phyloP scores from a whole-genome alignment of 2,329 filamentous ascomycete species.

The Penicillium sp. region DNA sequence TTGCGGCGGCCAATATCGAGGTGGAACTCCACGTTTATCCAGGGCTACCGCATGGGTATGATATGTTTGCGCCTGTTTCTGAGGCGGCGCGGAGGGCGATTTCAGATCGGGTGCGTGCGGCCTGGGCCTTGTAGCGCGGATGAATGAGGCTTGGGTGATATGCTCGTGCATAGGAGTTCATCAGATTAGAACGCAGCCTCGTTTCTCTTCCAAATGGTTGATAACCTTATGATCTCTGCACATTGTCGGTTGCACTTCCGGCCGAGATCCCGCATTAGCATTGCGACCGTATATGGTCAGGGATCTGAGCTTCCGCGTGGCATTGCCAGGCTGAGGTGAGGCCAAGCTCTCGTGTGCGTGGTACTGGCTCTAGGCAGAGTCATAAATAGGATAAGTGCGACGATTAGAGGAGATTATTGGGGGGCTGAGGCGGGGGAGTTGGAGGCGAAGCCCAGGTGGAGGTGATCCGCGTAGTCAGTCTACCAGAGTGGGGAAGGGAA shows the following conservation, averaged over 20 bases:
- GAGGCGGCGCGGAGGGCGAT: slow-evolving; percentile 16
- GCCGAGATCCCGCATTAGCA: background rate
- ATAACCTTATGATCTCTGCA: background rate
- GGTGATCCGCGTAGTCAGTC: background rate
- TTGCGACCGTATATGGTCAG: background rate
- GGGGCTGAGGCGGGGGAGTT: background rate
- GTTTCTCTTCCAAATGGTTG: background rate
- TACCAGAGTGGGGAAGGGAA: background rate
- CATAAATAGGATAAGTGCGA: background rate
- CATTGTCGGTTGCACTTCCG: background rate
- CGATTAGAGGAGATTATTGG: background rate
- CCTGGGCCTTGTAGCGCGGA: background rate
- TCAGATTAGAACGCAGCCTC: background rate
- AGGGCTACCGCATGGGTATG: slow-evolving; percentile 46
- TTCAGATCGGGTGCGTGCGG: slow-evolving; percentile 20
- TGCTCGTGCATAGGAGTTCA: background rate
- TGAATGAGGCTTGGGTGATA: background rate
- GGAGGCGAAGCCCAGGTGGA: background rate
- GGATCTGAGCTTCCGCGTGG: background rate
- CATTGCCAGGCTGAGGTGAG: background rate
- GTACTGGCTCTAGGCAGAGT: background rate
- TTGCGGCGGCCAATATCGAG: slow-evolving; percentile 47
- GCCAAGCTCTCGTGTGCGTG: background rate
- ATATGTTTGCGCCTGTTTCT: slow-evolving; percentile 27
- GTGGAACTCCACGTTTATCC: slow-evolving; percentile 50